Percentiles rank a stretch among this genome's conserved stretches.
phyloP scores from a whole-genome alignment of 2,329 filamentous ascomycete species.

The Diaporthe vaccinii region DNA sequence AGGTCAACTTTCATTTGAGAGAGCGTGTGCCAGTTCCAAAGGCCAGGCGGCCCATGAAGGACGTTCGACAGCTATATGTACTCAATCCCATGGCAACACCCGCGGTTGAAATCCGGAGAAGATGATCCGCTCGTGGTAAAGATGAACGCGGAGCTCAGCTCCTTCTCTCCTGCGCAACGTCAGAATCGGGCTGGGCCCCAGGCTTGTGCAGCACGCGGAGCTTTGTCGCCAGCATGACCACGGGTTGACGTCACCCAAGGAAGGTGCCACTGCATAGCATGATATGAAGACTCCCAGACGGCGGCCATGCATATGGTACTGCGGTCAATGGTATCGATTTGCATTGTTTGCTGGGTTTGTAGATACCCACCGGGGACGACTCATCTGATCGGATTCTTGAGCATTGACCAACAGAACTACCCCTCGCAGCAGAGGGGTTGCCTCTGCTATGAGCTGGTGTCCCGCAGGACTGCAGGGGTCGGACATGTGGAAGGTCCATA shows the following conservation, averaged over 20 bases:
- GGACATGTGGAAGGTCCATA: neutral
- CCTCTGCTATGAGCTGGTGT: neutral
- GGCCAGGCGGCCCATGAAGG: neutral
- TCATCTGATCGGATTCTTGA: neutral
- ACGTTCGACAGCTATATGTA: neutral
- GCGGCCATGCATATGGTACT: neutral
- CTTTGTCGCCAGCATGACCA: constrained; percentile 22
- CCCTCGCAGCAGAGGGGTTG: neutral
- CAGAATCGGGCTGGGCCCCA: constrained; percentile 11
- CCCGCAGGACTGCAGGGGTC: neutral
- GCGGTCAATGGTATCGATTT: neutral
- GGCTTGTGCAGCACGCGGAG: constrained; percentile 8
- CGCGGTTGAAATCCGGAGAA: neutral
- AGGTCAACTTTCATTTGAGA: neutral
- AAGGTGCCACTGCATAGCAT: constrained; percentile 20
- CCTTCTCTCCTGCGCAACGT: constrained; percentile 15
- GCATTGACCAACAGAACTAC: neutral
- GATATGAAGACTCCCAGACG: neutral
- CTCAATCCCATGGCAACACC: neutral
- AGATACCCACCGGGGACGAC: constrained; percentile 3
- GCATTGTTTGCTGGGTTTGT: neutral
- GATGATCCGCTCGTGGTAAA: constrained; percentile 1
- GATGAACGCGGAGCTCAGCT: neutral
- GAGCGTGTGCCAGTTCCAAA: neutral
- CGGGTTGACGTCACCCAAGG: constrained; percentile 31